phyloP scores from a whole-genome alignment of 176 grass and related monocot species.

The Bromus sterilis region DNA sequence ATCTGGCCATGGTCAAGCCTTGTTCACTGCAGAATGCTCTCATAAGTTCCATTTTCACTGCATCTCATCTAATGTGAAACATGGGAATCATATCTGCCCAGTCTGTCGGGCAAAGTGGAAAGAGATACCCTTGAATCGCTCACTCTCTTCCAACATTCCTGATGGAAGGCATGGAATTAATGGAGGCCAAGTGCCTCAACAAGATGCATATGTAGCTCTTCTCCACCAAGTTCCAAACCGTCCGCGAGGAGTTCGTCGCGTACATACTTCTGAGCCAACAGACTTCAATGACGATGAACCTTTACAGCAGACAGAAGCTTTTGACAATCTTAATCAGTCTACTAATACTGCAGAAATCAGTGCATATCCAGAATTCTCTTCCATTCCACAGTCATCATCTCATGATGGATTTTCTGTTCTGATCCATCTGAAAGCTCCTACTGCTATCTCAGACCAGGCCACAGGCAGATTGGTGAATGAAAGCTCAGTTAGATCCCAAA shows the following conservation, averaged over 20 bases:
- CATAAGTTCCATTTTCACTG: slow-evolving; percentile 96
- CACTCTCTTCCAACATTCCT: slow-evolving; percentile 38
- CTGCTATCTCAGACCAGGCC: slow-evolving; percentile 24
- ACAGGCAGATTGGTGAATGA: slow-evolving; percentile 16
- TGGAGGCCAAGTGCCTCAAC: slow-evolving; percentile 26
- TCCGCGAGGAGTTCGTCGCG: slow-evolving; percentile 22
- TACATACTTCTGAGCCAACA: slow-evolving; percentile 44
- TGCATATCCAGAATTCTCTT: slow-evolving; percentile 55
- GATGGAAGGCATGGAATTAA: slow-evolving; percentile 35
- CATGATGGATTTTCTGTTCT: slow-evolving; percentile 59
- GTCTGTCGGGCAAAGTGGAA: slow-evolving; percentile 91
- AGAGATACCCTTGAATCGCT: slow-evolving; percentile 66
- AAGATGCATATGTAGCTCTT: slow-evolving; percentile 40
- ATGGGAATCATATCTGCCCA: slow-evolving; percentile 84
- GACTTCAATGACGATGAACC: slow-evolving; percentile 86
- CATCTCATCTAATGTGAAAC: slow-evolving; percentile 85
- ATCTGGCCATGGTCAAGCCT: slow-evolving; percentile 67
- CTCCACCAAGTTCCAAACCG: slow-evolving; percentile 36
- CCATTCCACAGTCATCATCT: slow-evolving; percentile 44
- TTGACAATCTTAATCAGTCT: slow-evolving; percentile 29
- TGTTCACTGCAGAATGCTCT: slow-evolving; percentile 95
- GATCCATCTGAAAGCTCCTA: slow-evolving; percentile 69
- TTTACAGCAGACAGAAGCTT: slow-evolving; percentile 28
- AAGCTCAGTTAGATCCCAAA: slow-evolving; percentile 18
- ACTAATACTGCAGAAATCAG: slow-evolving; percentile 55